A percentile compares a stretch with the other conserved stretches of the same genome.
These are phyloP conservation scores for Volutella citrinella DNA, from an alignment of 2,329 filamentous ascomycete genomes.

Conservation along the genomic window DNA sequence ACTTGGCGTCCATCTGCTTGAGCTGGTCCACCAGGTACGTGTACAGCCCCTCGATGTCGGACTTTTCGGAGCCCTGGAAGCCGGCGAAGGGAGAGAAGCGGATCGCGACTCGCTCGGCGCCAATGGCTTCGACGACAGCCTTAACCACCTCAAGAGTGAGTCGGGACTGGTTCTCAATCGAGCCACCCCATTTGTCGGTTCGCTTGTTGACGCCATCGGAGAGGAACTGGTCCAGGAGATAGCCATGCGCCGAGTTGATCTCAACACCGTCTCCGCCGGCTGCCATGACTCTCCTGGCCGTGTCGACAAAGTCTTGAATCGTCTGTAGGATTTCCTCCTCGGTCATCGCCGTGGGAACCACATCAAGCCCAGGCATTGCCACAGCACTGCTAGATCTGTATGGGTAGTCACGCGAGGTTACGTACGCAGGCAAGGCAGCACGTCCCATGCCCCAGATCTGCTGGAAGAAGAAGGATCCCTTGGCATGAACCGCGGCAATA, in stretches of 20 bases:
- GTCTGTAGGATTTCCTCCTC: slow-evolving; percentile 57
- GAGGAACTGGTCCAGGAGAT: slow-evolving; percentile 56
- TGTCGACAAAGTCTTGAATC: slow-evolving; percentile 53
- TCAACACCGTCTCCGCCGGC: slow-evolving; percentile 66
- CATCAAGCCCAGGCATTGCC: slow-evolving; percentile 1
- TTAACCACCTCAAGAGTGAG: slow-evolving; percentile 44
- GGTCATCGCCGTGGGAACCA: slow-evolving; percentile 57
- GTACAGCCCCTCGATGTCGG: slow-evolving; percentile 18
- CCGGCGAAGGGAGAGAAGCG: slow-evolving; percentile 32
- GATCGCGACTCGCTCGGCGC: slow-evolving; percentile 37
- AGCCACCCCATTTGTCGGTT: slow-evolving; percentile 50
- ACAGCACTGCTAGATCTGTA: slow-evolving; percentile 25
- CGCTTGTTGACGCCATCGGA: slow-evolving; percentile 35
- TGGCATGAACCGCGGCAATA: slow-evolving; percentile 26
- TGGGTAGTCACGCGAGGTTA: slow-evolving; percentile 20
- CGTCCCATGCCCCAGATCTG: slow-evolving; percentile 23
- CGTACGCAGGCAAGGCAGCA: slow-evolving; percentile 18
- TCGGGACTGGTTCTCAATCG: slow-evolving; percentile 45
- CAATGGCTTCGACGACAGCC: slow-evolving; percentile 30
- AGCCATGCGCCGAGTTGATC: slow-evolving; percentile 48
- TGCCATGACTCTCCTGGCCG: slow-evolving; percentile 48
- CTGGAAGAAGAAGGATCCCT: slow-evolving; percentile 27
- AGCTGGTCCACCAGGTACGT: slow-evolving; percentile 24
- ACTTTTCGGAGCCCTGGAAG: slow-evolving; percentile 22
- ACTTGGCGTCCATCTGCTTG: slow-evolving; percentile 24